Conservation (phyloP, 345 rosid species). For the Pugionium cornutum region DNA sequence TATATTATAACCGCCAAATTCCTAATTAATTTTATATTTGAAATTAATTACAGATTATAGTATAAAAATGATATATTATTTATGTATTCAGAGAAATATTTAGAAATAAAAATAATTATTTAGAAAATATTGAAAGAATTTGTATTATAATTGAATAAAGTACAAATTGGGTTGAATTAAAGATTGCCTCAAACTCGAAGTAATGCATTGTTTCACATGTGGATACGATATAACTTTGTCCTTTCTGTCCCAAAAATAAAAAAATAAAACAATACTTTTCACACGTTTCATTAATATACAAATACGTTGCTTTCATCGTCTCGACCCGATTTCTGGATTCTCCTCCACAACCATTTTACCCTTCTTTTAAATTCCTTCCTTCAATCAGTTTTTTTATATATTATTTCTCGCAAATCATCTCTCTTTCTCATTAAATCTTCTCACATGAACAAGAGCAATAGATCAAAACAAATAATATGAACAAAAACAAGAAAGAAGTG, state of each 20-base stretch:
- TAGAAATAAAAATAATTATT: too few relatives aligned
- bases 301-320: conserved; percentile 33
- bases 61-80: too few relatives aligned
- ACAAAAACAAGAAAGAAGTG: conserved; percentile 36
- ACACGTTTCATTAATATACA: conserved; percentile 38
- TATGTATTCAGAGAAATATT: too few relatives aligned
- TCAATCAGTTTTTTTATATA: conserved; percentile 2
- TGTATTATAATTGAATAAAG: too few relatives aligned
- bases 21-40: too few relatives aligned
- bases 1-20: too few relatives aligned
- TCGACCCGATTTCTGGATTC: conserved; percentile 35
- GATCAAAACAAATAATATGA: conserved; percentile 26
- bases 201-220: conserved; percentile 26
- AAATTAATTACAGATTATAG: too few relatives aligned
- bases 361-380: conserved; percentile 26
- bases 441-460: conserved; percentile 14
- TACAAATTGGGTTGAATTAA: neutral
- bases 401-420: conserved; percentile 20
- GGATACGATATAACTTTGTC: conserved; percentile 15
- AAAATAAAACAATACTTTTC: conserved; percentile 18
- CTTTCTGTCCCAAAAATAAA: neutral
- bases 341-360: conserved; percentile 37
- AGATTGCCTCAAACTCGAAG: conserved; percentile 33
- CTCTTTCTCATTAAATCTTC: conserved; percentile 13
- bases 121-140: too few relatives aligned